A percentile compares a stretch with the other conserved stretches of the same genome.
phyloP scores from a whole-genome alignment of 805 yeast genomes.

The Schizosaccharomyces cryophilus region DNA sequence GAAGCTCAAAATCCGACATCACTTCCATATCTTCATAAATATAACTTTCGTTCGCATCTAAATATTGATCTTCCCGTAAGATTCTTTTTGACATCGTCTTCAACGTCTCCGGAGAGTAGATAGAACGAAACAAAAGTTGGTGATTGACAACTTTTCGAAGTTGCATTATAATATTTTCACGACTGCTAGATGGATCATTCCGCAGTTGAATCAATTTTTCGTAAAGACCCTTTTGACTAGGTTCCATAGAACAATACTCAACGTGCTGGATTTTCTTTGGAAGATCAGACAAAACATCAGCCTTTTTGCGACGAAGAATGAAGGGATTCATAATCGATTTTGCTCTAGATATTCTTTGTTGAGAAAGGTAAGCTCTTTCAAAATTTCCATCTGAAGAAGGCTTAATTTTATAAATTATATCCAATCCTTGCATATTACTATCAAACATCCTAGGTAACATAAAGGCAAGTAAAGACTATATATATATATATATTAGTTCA shows the following conservation, averaged over 20 bases:
- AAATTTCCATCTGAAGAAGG: constrained; percentile 85
- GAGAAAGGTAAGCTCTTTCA: constrained; percentile 29
- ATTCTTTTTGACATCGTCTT: constrained; percentile 27
- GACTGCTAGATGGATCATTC: constrained; percentile 79
- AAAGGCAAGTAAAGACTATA: constrained; percentile 51
- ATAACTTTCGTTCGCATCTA: constrained; percentile 41
- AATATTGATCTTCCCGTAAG: constrained; percentile 20
- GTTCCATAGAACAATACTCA: constrained; percentile 68
- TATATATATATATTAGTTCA: background rate
- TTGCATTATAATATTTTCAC: constrained; percentile 89
- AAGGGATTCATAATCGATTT: constrained; percentile 79
- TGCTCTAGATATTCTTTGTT: constrained; percentile 62
- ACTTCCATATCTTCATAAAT: constrained; percentile 86
- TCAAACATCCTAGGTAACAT: constrained; percentile 63
- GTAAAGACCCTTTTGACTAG: constrained; percentile 88
- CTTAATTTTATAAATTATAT: constrained; percentile 67
- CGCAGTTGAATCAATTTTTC: constrained; percentile 71
- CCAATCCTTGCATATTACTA: constrained; percentile 78
- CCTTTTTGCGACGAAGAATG: constrained; percentile 62
- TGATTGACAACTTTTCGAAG: constrained; percentile 90
- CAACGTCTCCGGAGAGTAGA: constrained; percentile 81
- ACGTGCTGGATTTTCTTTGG: constrained; percentile 78
- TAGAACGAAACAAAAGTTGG: constrained; percentile 89
- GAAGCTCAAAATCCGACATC: constrained; percentile 78
- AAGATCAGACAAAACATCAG: constrained; percentile 56